Base-by-base conservation (phyloP, 768 basidiomycete species). In the Floccularia luteovirens region DNA sequence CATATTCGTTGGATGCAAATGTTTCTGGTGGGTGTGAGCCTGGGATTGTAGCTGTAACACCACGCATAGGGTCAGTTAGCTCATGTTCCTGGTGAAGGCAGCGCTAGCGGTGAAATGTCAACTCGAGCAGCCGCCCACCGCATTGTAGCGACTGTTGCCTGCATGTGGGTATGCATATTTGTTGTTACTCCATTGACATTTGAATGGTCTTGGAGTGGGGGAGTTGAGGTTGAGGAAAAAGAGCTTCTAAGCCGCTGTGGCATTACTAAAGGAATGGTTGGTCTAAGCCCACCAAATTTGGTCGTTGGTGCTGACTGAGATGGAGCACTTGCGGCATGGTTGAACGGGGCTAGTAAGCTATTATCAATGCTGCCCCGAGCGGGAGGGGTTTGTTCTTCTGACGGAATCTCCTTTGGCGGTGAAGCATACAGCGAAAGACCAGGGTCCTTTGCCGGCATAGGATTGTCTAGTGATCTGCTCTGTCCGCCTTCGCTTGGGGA, bases 1-100 rank as follows among this genome's bases (percentile, higher is more conserved):
- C 58, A 49, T 56, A 61, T 43, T 63, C 64, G 14, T 45, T 36
- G 30, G 34, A 31, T 16, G 37, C 38, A n/a, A n/a, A n/a, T 16
- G 35, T n/a, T 32, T 56, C 59, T 12, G 45, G 39, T 24, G 67
- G 66, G 54, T 80, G 77, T 7, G 75, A 70, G 17, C 81, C 75
- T 1, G 85, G 82, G 31, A 85, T 73, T 6, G 76, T 65, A 19
- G 83, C 69, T 6, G 72, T 79, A 16, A 82, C 72, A 24, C 79
- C 77, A 25, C 86, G 78, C 78, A 96, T 81, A 0, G 92, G 92
- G 59, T 96, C 92, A 7, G 82, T 82, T 19, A 94, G 73, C 54
- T 96, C 92, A 49, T 86, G 81, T 54, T 97, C 92, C 0, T n/a
- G 92, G 92, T 8, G 84, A 89, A 2, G 92, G 91, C 1, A 93